phyloP scores from a whole-genome alignment of 2,329 filamentous ascomycete species.

The Venturia aucupariae region DNA sequence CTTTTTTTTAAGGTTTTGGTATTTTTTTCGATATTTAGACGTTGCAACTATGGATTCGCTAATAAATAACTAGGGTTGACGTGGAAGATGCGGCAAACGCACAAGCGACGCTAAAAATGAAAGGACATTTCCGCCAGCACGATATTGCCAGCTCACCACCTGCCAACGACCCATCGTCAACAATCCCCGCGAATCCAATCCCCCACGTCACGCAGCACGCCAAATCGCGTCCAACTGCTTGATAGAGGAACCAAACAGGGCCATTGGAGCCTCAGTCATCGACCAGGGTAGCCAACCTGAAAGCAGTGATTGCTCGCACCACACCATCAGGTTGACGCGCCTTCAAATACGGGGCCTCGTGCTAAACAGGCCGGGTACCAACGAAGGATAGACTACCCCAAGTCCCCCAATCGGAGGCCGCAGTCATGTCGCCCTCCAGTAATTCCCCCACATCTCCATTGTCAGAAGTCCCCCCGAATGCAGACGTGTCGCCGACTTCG shows the following conservation, averaged over 20 bases:
- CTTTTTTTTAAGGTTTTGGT: too few relatives aligned
- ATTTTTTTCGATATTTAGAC: too few relatives aligned
- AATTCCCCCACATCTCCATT: conserved; percentile 5
- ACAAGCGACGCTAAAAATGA: too few relatives aligned
- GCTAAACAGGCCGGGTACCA: background rate
- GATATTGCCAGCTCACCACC: background rate
- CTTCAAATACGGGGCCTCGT: background rate
- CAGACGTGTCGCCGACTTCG: conserved; percentile 9
- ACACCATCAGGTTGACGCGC: background rate
- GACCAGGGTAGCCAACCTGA: background rate
- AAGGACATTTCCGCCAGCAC: too few relatives aligned
- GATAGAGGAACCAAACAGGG: background rate
- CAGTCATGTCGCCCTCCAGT: background rate
- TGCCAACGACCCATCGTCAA: background rate
- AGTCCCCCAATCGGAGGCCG: conserved; percentile 1
- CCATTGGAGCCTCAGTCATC: background rate
- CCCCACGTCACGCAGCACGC: background rate
- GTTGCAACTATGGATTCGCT: too few relatives aligned
- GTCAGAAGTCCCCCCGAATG: background rate
- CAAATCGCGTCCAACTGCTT: background rate
- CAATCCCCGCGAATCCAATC: background rate
- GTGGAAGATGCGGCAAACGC: too few relatives aligned
- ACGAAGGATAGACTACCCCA: background rate
- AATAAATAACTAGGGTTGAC: too few relatives aligned
- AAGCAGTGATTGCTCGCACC: background rate